Evolutionary conservation across 768 basidiomycete genomes (phyloP), one percentile per base, ranked within the genome.

Genomic region (Phanerodontia chrysosporium): DNA sequence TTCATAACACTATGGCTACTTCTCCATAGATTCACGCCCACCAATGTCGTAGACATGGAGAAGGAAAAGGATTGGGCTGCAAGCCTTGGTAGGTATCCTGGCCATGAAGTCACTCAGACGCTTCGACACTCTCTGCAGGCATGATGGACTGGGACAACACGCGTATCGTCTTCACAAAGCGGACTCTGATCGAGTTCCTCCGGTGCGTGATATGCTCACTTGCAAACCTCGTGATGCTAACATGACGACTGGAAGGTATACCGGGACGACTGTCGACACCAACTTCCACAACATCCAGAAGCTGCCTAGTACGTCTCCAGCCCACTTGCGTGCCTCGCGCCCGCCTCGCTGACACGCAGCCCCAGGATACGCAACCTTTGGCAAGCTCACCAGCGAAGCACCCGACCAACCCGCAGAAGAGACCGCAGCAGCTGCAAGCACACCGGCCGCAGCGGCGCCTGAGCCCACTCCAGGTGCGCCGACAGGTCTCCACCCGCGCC

Each of bases 121-220:
- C 44, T 49, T 16, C 24, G n/a, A 24, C 7, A 3, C 22, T 13
- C 28, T 2, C 10, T n/a, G 39, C 56, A 90, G 89, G 88, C 60
- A 81, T 89, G 83, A 75, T 92, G 62, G 90, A 92, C 72, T 91
- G 90, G 89, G 90, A 91, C 67, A 69, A 73, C 13, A 89, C 86
- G 49, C 82, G 73, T 60, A 89, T 92, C 61, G 83, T 92, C 28
- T 91, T 92, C 69, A 91, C 88, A 14, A 92, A 92, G 67, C 82
- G 90, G 42, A 75, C 83, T 45, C 74, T 92, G 62, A 76, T 90
- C 54, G 89, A 91, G 65, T 92, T 92, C 69, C 74, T 92, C 63
- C 89, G 86, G 89, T 89, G 70, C 64, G 80, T 69, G 4, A 28
- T 35, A 48, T 14, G n/a, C 18, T 9, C 25, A 51, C 27, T 46